Evolutionary conservation across 2,329 filamentous ascomycete species (phyloP), one percentile per base, ranked within the genome.

Genomic region (Alternaria ventricosa): DNA sequence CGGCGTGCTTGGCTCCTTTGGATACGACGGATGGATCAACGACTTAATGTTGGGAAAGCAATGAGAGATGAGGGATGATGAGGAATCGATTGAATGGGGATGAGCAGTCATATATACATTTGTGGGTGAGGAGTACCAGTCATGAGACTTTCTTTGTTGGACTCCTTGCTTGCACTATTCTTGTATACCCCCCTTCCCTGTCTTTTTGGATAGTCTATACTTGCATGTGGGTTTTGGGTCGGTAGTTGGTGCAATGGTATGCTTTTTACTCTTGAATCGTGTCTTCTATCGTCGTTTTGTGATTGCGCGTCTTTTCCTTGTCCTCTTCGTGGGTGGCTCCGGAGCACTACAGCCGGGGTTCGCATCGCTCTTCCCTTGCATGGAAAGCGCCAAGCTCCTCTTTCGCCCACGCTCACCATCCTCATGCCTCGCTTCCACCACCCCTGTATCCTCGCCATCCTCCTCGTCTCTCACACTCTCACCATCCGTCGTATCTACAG

Each of bases 31-130:
- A 53, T 23, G 49, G 30, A 61, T 55, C 53, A 50, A 61, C 53
- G 58, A 62, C 60, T 62, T 62, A 62, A 62, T 59, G 59, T 55
- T 41, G 57, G 55, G 44, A 28, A 27, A 43, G 36, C 41, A 51
- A 54, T 30, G 33, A 53, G n/a, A 27, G 23, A 33, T 22, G 25
- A 50, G 36, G 33, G 28, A 53, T 23, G 36, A 44, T 57, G 36
- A n/a, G 50, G 13, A 44, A 13, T 20, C 20, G 18, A 47, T 20
- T 30, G 25, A 49, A 49, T 30, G 27, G 30, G 33, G 23, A 51
- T 53, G 45, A 45, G 43, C 22, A 55, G 27, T 53, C 56, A 59
- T 22, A 49, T 53, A 50, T 15, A 57, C 36, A 51, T 23, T 57
- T 41, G 60, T 47, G 36, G 25, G 47, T 15, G 13, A 18, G 46